Conservation (phyloP, 495 filamentous ascomycete species). For the Neurospora cerealis region DNA sequence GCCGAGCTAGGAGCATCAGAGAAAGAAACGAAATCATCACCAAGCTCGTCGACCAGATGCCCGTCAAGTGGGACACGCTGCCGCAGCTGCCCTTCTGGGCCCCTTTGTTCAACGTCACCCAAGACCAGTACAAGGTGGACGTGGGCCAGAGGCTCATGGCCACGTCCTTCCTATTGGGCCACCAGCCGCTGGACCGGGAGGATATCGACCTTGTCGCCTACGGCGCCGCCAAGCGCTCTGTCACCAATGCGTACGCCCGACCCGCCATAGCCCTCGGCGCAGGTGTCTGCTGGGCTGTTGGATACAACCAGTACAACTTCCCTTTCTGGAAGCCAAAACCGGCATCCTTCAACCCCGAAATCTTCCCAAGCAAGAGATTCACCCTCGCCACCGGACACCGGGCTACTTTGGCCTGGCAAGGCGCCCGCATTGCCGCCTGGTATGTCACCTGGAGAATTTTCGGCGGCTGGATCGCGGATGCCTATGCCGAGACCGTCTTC, state of each 20-base stretch:
- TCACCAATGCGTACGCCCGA: background rate
- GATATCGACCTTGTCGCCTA: constrained; percentile 9
- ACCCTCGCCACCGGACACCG: background rate
- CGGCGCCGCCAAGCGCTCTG: background rate
- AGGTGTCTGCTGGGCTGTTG: constrained; percentile 3
- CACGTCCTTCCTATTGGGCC: background rate
- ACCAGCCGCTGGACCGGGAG: background rate
- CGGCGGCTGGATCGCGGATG: background rate
- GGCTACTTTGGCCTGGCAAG: constrained; percentile 8
- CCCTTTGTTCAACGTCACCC: constrained; percentile 1
- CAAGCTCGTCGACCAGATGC: background rate
- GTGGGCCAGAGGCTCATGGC: background rate
- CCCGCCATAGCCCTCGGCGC: constrained; percentile 3
- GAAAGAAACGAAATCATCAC: background rate
- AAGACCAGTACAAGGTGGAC: background rate
- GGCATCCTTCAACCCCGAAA: constrained; percentile 3
- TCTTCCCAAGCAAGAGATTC: constrained; percentile 3
- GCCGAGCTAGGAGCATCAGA: background rate
- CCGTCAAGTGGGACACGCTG: constrained; percentile 5
- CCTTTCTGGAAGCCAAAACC: constrained; percentile 15
- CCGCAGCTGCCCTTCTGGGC: constrained; percentile 9
- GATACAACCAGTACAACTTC: constrained; percentile 13
- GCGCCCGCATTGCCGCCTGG: constrained; percentile 9
- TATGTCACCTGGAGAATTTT: background rate
- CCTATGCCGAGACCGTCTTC: background rate